phyloP scores from a whole-genome alignment of 225 moss, liverwort and hornwort genomes.

The Pseudoscleropodium purum region DNA sequence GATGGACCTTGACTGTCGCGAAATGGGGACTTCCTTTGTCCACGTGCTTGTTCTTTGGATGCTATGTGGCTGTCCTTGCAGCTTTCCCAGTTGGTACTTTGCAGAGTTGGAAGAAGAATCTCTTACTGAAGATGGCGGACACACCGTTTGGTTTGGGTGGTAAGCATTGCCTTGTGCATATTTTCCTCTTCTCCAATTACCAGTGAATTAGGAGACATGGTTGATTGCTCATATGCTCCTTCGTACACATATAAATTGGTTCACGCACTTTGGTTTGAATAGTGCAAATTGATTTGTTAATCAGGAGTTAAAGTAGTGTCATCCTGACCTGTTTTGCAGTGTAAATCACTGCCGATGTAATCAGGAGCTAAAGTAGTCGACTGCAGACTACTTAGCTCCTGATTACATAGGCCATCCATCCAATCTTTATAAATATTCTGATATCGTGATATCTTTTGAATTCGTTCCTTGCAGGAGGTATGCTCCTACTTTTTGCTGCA shows the following conservation, averaged over 20 bases:
- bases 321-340: background rate
- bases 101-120: background rate
- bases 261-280: background rate
- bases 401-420: too few species aligned
- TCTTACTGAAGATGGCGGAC: constrained; percentile 7
- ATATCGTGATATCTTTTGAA: background rate
- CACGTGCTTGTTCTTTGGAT: constrained; percentile 28
- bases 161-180: background rate
- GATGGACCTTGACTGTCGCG: background rate
- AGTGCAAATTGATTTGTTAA: background rate
- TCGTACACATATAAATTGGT: background rate
- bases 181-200: background rate
- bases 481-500: constrained; percentile 29
- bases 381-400: background rate
- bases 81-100: constrained; percentile 20
- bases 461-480: constrained; percentile 18
- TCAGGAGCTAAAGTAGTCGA: background rate
- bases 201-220: background rate
- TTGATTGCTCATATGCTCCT: background rate
- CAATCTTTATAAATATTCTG: background rate
- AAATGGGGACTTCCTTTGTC: constrained; percentile 14
- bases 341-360: background rate
- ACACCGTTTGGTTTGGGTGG: constrained; percentile 42
- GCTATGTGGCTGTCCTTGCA: constrained; percentile 22
- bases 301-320: background rate